phyloP scores from a whole-genome alignment of 169 alveolate species.

The Plasmodium chabaudi region DNA sequence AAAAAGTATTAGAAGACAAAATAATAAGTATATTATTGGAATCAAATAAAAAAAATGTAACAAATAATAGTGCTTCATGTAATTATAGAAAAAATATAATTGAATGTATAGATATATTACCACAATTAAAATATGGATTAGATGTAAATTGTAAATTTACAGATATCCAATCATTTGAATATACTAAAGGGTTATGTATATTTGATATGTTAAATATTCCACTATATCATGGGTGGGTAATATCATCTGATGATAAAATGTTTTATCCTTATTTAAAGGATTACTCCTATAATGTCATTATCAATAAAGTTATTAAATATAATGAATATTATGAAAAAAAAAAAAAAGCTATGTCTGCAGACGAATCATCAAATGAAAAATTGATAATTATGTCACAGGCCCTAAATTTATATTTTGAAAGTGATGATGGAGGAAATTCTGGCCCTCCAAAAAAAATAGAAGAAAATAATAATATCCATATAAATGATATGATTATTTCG shows the following conservation, averaged over 20 bases:
- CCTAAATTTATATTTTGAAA: background rate
- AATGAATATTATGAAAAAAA: constrained; percentile 75
- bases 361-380: constrained; percentile 27
- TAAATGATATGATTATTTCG: too few species aligned
- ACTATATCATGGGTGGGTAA: constrained; percentile 78
- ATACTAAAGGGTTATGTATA: constrained; percentile 76
- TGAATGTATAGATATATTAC: constrained; percentile 76
- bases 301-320: constrained; percentile 69
- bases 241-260: constrained; percentile 68
- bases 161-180: constrained; percentile 74
- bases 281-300: constrained; percentile 72
- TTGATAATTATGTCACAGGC: background rate
- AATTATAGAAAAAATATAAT: constrained; percentile 71
- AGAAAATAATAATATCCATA: background rate
- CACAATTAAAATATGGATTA: constrained; percentile 77
- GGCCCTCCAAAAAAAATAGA: background rate
- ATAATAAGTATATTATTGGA: constrained; percentile 75
- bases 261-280: constrained; percentile 75
- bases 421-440: constrained; percentile 16
- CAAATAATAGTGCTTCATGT: constrained; percentile 47
- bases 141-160: constrained; percentile 78
- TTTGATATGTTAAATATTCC: constrained; percentile 78
- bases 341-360: constrained; percentile 11
- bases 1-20: constrained; percentile 39
- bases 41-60: constrained; percentile 70